Evolutionary conservation across 2,329 filamentous ascomycete species (phyloP).

Genomic region (Fusarium duplospermum): DNA sequence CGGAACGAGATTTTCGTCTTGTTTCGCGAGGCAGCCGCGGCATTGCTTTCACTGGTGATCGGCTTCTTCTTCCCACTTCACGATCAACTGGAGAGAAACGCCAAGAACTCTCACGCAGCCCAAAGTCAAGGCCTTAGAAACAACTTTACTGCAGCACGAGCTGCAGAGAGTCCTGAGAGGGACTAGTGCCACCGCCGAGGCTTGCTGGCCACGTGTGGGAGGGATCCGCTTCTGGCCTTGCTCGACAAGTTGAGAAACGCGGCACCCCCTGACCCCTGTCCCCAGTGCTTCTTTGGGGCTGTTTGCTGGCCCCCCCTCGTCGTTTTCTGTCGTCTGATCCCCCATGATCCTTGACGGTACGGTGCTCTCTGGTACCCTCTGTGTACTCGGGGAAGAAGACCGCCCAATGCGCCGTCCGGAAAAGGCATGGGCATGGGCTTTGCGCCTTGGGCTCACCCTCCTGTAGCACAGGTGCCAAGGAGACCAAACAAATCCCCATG

Average conservation of each 20-base stretch:
- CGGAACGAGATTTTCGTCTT: conserved; percentile 1
- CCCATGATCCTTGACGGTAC: conserved; percentile 22
- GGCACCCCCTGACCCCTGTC: conserved; percentile 26
- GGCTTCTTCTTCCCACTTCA: conserved; percentile 8
- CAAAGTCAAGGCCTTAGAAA: conserved; percentile 4
- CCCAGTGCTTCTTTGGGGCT: conserved; percentile 28
- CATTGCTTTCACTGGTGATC: neutral
- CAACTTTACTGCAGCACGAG: conserved; percentile 22
- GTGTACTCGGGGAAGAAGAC: conserved; percentile 11
- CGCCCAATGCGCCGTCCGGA: neutral
- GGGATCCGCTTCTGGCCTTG: conserved; percentile 40
- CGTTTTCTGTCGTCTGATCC: conserved; percentile 15
- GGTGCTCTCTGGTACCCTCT: conserved; percentile 12
- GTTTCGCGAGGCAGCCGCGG: conserved; percentile 11
- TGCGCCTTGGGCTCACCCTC: neutral
- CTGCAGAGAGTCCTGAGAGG: conserved; percentile 20
- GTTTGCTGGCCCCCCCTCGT: conserved; percentile 29
- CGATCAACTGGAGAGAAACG: neutral
- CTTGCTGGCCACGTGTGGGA: conserved; percentile 42
- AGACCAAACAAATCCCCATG: neutral
- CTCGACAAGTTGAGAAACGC: conserved; percentile 38
- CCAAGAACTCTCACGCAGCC: neutral
- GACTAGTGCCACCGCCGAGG: conserved; percentile 26
- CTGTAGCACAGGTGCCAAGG: neutral
- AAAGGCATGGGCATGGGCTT: neutral